Conservation (phyloP, 495 filamentous ascomycete species). For the Lasiosphaeriaceae sp. region DNA sequence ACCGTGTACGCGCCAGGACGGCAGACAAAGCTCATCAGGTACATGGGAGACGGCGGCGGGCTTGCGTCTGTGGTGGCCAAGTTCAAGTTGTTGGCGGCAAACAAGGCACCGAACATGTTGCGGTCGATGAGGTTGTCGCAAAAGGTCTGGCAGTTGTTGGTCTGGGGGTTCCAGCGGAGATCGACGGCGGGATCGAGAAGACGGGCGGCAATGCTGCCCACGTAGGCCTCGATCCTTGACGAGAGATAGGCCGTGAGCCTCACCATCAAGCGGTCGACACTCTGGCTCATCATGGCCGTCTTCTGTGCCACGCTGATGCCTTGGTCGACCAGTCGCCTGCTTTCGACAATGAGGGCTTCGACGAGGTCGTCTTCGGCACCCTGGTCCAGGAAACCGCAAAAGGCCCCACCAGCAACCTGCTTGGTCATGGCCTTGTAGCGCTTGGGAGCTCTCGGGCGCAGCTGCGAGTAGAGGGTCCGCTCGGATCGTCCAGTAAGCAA, state of each 20-base stretch:
- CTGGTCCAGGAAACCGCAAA: slow-evolving; percentile 25
- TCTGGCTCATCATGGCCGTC: background rate
- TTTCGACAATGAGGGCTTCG: slow-evolving; percentile 1
- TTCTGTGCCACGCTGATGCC: background rate
- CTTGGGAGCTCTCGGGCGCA: slow-evolving; percentile 19
- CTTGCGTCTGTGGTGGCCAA: slow-evolving; percentile 1
- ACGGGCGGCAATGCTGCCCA: slow-evolving; percentile 12
- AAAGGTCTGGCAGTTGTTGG: slow-evolving; percentile 36
- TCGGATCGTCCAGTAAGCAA: slow-evolving; percentile 13
- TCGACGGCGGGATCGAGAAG: slow-evolving; percentile 20
- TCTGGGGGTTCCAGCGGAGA: slow-evolving; percentile 21
- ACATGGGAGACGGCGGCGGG: slow-evolving; percentile 6
- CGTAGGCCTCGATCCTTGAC: background rate
- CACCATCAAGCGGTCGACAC: background rate
- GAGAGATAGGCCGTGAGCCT: background rate
- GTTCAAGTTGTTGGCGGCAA: slow-evolving; percentile 11
- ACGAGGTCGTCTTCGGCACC: slow-evolving; percentile 26
- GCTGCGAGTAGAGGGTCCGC: slow-evolving; percentile 17
- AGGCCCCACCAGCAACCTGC: slow-evolving; percentile 37
- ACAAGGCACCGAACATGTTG: slow-evolving; percentile 30
- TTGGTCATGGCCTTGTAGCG: slow-evolving; percentile 40
- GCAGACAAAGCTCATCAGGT: slow-evolving; percentile 40
- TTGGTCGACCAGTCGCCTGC: background rate
- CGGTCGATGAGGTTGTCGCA: slow-evolving; percentile 30
- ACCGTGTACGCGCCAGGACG: slow-evolving; percentile 10